phyloP scores from a whole-genome alignment of 306 rosid species.

The Inga oerstediana region DNA sequence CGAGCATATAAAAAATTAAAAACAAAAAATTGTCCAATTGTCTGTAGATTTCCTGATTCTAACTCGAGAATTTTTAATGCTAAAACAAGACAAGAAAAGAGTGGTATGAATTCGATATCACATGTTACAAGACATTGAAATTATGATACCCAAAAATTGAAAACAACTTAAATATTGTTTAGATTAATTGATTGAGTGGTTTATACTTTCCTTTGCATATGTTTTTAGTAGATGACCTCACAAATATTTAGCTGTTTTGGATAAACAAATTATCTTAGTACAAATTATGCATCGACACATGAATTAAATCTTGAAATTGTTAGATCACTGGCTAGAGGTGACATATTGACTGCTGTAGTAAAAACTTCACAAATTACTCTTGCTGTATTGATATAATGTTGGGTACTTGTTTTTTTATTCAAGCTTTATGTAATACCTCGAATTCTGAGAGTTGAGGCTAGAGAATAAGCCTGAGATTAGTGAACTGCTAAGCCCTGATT shows the following conservation, averaged over 20 bases:
- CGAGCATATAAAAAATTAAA: neutral
- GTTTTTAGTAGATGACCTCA: neutral
- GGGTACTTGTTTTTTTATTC: slow-evolving; percentile 31
- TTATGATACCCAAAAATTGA: too few species aligned
- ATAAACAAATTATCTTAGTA: slow-evolving; percentile 8
- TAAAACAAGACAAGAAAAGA: too few species aligned
- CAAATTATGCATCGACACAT: neutral
- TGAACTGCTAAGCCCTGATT: too few species aligned
- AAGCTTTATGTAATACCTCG: neutral
- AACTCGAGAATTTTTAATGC: neutral
- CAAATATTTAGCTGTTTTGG: neutral
- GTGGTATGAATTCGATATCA: too few species aligned
- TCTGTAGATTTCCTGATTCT: neutral
- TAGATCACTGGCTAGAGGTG: slow-evolving; percentile 93
- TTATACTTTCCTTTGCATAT: neutral
- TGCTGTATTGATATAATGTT: neutral
- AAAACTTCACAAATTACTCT: slow-evolving; percentile 1
- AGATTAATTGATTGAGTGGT: neutral
- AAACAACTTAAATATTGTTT: too few species aligned
- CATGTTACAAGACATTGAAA: too few species aligned
- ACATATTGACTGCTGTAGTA: slow-evolving; percentile 19
- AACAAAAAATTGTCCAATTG: neutral
- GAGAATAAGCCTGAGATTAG: too few species aligned
- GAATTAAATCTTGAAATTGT: slow-evolving; percentile 80
- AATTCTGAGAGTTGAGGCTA: too few species aligned